phyloP scores from a whole-genome alignment of 768 basidiomycete species.

The Piloderma croceum region DNA sequence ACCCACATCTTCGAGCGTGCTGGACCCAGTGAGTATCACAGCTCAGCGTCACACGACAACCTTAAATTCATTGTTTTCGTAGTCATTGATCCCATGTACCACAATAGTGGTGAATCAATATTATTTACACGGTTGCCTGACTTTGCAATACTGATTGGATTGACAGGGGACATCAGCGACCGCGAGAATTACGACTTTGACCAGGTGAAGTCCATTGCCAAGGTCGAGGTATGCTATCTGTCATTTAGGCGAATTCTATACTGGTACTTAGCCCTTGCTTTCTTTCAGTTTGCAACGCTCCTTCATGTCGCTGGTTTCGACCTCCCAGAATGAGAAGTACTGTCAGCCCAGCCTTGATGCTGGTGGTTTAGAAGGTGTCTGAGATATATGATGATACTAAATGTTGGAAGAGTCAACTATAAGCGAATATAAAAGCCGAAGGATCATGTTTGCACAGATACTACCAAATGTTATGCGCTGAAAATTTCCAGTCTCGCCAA shows the following conservation, averaged over 20 bases:
- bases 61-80: conserved; percentile 6
- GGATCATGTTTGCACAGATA: no score
- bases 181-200: conserved; percentile 78
- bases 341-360: no score
- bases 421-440: no score
- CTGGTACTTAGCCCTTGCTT: neutral
- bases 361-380: no score
- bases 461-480: no score
- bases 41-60: no score
- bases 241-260: neutral
- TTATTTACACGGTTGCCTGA: conserved; percentile 1
- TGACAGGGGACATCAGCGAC: conserved; percentile 67
- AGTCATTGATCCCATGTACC: conserved; percentile 89
- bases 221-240: conserved; percentile 61
- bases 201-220: conserved; percentile 78
- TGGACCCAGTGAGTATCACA: conserved; percentile 51
- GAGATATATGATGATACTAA: no score
- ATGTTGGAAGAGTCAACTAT: no score
- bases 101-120: conserved; percentile 58
- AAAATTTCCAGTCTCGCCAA: no score
- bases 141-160: conserved; percentile 1
- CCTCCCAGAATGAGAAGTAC: neutral
- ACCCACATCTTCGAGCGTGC: conserved; percentile 87
- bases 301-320: conserved; percentile 67
- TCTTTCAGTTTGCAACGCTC: conserved; percentile 56